Evolutionary conservation across 139 green algal genomes (phyloP).

Genomic region (Chloropicon primus): DNA sequence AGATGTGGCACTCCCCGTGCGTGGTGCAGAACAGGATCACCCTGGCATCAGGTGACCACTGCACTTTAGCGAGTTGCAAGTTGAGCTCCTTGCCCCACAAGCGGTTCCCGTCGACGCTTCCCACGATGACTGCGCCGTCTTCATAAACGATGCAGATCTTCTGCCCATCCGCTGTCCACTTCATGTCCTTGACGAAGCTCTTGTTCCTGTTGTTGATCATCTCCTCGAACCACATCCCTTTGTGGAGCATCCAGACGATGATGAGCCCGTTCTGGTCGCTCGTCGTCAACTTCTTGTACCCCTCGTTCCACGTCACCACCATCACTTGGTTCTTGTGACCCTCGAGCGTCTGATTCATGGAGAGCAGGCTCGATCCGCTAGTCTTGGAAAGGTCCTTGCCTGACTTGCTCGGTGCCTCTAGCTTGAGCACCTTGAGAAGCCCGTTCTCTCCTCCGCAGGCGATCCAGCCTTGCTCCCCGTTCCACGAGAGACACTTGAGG

Average conservation of each 20-base stretch:
- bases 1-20: slow-evolving; percentile 49
- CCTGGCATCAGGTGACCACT: slow-evolving; percentile 52
- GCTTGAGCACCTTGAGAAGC: slow-evolving; percentile 54
- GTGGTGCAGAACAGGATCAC: slow-evolving; percentile 43
- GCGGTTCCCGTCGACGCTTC: slow-evolving; percentile 56
- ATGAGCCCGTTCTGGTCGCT: slow-evolving; percentile 65
- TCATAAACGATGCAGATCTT: slow-evolving; percentile 76
- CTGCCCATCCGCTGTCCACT: slow-evolving; percentile 58
- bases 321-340: slow-evolving; percentile 50
- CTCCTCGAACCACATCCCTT: slow-evolving; percentile 72
- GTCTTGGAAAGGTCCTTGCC: neutral
- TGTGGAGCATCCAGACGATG: slow-evolving; percentile 74
- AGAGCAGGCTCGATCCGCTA: slow-evolving; percentile 22
- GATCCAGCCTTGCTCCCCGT: slow-evolving; percentile 47
- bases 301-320: slow-evolving; percentile 51
- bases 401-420: neutral
- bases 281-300: slow-evolving; percentile 63
- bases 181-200: slow-evolving; percentile 57
- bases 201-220: slow-evolving; percentile 89
- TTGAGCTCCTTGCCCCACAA: slow-evolving; percentile 59
- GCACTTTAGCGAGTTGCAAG: slow-evolving; percentile 40
- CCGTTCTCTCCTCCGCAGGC: slow-evolving; percentile 55
- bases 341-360: slow-evolving; percentile 63
- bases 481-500: slow-evolving; percentile 58
- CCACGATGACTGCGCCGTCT: slow-evolving; percentile 72